Conservation (phyloP, 1,284 basidiomycete species). For the Rhodotorula sp. region DNA sequence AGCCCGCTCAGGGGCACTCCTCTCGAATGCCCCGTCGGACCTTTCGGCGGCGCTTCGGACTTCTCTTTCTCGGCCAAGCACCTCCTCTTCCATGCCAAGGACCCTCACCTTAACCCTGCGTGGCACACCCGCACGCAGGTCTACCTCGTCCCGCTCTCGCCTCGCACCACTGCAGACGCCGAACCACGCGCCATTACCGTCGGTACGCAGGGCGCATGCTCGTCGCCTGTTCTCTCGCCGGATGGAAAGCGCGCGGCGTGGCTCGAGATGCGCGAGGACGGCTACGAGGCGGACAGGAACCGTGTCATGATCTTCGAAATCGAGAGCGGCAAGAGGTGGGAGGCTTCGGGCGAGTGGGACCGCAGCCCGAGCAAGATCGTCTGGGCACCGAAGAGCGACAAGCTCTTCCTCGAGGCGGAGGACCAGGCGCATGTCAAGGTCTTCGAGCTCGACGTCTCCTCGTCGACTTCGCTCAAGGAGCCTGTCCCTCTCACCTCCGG, state of each 20-base stretch:
- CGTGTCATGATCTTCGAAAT: slow-evolving; percentile 72
- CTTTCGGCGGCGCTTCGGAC: slow-evolving; percentile 73
- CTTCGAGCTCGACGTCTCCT: slow-evolving; percentile 59
- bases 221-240: slow-evolving; percentile 61
- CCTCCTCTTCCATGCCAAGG: slow-evolving; percentile 80
- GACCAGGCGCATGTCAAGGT: slow-evolving; percentile 60
- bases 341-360: slow-evolving; percentile 77
- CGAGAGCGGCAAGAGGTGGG: slow-evolving; percentile 61
- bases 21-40: slow-evolving; percentile 64
- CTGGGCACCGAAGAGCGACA: slow-evolving; percentile 68
- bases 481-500: slow-evolving; percentile 62
- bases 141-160: slow-evolving; percentile 48
- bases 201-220: slow-evolving; percentile 76
- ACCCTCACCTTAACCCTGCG: slow-evolving; percentile 62
- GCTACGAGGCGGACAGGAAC: slow-evolving; percentile 67
- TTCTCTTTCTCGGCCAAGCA: slow-evolving; percentile 67
- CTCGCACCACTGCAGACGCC: slow-evolving; percentile 50
- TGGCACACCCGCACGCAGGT: slow-evolving; percentile 79
- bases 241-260: slow-evolving; percentile 68
- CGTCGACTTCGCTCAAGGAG: slow-evolving; percentile 58
- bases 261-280: slow-evolving; percentile 76
- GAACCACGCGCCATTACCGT: slow-evolving; percentile 60
- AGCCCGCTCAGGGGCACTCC: slow-evolving; percentile 36
- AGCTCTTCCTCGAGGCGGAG: slow-evolving; percentile 71
- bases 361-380: slow-evolving; percentile 61